These are phyloP conservation scores for Trichomonascus vanleenenianus DNA, from an alignment of 805 yeast genomes.

Conservation along the genomic window DNA sequence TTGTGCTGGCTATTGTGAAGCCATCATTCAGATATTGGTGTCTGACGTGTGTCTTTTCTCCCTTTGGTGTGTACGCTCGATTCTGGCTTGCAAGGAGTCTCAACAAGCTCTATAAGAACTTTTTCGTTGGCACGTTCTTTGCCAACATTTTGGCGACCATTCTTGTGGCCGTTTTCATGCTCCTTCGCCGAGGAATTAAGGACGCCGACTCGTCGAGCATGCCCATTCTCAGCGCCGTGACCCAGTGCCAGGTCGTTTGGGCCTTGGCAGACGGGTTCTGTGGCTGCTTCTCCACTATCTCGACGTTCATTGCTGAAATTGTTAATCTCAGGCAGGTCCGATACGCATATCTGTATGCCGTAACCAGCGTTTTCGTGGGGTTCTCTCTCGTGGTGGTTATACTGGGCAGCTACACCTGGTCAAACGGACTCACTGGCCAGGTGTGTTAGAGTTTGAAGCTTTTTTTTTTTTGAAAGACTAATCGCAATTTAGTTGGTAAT, in stretches of 20 bases:
- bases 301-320: constrained; percentile 71
- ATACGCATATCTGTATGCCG: constrained; percentile 44
- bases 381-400: constrained; percentile 48
- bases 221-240: constrained; percentile 21
- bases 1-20: constrained; percentile 35
- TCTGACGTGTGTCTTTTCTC: constrained; percentile 57
- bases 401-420: constrained; percentile 70
- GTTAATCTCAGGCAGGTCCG: constrained; percentile 28
- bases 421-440: constrained; percentile 32
- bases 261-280: constrained; percentile 62
- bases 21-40: constrained; percentile 62
- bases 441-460: neutral
- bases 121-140: constrained; percentile 49
- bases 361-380: constrained; percentile 38
- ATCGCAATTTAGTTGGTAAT: too few relatives aligned
- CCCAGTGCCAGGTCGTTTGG: constrained; percentile 43
- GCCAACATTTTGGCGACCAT: constrained; percentile 43
- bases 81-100: constrained; percentile 43
- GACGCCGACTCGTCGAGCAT: constrained; percentile 5
- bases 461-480: too few relatives aligned
- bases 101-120: constrained; percentile 44
- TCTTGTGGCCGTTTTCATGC: constrained; percentile 36
- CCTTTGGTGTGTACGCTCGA: constrained; percentile 59
- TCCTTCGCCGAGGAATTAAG: constrained; percentile 39
- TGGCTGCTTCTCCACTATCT: constrained; percentile 65